Percentiles rank a stretch among this genome's conserved stretches.
Conservation (phyloP, 192 early-diverging fungal species). For the Linnemannia schmuckeri region DNA sequence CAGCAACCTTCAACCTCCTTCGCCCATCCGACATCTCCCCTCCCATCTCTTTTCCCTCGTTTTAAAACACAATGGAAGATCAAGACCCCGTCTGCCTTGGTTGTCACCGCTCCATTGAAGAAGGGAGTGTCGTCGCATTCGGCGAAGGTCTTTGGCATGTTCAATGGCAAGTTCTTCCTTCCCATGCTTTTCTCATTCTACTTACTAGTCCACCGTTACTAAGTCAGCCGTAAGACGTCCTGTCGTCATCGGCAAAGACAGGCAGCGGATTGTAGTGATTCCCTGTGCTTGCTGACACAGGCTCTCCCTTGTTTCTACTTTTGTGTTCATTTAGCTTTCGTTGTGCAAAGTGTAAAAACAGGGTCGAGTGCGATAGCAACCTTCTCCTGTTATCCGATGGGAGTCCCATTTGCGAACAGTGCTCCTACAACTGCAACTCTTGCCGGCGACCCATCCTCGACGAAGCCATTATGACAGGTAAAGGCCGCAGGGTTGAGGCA, state of each 20-base stretch:
- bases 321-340: slow-evolving; percentile 63
- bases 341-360: slow-evolving; percentile 78
- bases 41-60: neutral
- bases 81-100: slow-evolving; percentile 76
- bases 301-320: neutral
- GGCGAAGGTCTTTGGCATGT: slow-evolving; percentile 87
- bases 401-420: slow-evolving; percentile 81
- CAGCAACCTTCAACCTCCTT: no score
- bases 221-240: no score
- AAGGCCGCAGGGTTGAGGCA: neutral
- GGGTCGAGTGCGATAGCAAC: slow-evolving; percentile 80
- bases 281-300: neutral
- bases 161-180: slow-evolving; percentile 72
- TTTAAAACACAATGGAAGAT: slow-evolving; percentile 34
- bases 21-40: neutral
- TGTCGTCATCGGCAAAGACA: no score
- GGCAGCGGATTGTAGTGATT: no score
- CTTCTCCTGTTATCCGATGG: slow-evolving; percentile 79
- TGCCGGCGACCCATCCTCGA: slow-evolving; percentile 79
- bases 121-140: slow-evolving; percentile 84
- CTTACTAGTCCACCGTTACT: no score
- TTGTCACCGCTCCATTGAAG: slow-evolving; percentile 76
- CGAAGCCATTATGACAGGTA: slow-evolving; percentile 84
- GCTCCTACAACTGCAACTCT: slow-evolving; percentile 79
- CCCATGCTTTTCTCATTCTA: no score